phyloP scores from a whole-genome alignment of 371 early-diverging fungal genomes.

The Capniomyces stellatus region DNA sequence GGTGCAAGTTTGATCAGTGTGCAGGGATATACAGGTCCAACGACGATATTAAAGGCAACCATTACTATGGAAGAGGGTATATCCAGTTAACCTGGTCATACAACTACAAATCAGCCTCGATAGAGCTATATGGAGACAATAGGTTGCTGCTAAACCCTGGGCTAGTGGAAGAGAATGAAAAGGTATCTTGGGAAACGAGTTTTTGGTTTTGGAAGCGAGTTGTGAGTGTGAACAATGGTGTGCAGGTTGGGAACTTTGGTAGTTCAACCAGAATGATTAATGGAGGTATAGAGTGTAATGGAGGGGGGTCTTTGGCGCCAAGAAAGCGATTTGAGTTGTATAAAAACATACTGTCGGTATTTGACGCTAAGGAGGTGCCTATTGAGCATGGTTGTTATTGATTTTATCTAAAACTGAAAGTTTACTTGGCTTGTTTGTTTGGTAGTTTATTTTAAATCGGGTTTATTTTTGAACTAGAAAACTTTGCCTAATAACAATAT shows the following conservation, averaged over 20 bases:
- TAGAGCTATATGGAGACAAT: slow-evolving; percentile 17
- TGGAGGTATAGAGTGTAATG: slow-evolving; percentile 24
- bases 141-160: slow-evolving; percentile 9
- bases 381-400: slow-evolving; percentile 23
- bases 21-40: not conserved
- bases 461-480: no score
- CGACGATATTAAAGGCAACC: slow-evolving; percentile 7
- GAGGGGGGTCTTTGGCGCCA: slow-evolving; percentile 16
- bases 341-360: slow-evolving; percentile 13
- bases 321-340: slow-evolving; percentile 25
- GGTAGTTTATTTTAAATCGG: no score
- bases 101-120: slow-evolving; percentile 21
- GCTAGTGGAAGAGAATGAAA: slow-evolving; percentile 11
- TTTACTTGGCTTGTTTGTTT: no score
- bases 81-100: slow-evolving; percentile 23
- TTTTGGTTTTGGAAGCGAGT: slow-evolving; percentile 24
- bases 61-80: slow-evolving; percentile 25
- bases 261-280: slow-evolving; percentile 22
- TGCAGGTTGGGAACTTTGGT: slow-evolving; percentile 21
- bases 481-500: no score
- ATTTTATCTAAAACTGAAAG: no score
- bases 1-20: slow-evolving; percentile 7
- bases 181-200: slow-evolving; percentile 15
- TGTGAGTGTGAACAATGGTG: slow-evolving; percentile 13
- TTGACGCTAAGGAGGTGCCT: slow-evolving; percentile 15